Percentiles rank a stretch among this genome's conserved stretches.
Conservation (phyloP, 2,329 filamentous ascomycete genomes). For the Aureobasidium sp. region DNA sequence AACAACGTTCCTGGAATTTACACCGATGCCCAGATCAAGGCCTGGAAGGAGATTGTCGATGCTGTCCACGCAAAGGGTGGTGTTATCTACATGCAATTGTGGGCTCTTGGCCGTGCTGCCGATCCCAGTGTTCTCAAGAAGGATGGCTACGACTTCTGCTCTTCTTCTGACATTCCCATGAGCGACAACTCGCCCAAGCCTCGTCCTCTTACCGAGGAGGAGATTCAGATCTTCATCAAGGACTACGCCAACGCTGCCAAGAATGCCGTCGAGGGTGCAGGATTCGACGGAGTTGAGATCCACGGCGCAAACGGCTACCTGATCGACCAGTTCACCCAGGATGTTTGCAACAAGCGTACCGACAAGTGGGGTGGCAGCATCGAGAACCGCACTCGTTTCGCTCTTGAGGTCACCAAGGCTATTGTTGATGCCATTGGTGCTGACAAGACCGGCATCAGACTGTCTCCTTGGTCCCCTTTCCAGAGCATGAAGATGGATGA, state of each 20-base stretch:
- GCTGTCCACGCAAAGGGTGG: conserved; percentile 57
- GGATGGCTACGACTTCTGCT: conserved; percentile 26
- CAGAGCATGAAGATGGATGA: conserved; percentile 58
- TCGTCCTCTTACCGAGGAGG: conserved; percentile 31
- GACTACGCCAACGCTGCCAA: conserved; percentile 39
- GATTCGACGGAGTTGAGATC: conserved; percentile 44
- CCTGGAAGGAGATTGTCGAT: conserved; percentile 55
- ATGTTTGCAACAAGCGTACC: conserved; percentile 47
- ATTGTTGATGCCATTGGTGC: conserved; percentile 46
- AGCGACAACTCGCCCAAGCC: conserved; percentile 30
- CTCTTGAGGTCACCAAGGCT: conserved; percentile 47
- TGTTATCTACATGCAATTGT: conserved; percentile 57
- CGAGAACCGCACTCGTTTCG: conserved; percentile 45
- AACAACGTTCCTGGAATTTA: conserved; percentile 53
- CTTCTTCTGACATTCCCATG: conserved; percentile 27
- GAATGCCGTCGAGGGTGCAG: conserved; percentile 40
- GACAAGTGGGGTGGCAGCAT: conserved; percentile 43
- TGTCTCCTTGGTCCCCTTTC: conserved; percentile 55
- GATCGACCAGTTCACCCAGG: conserved; percentile 48
- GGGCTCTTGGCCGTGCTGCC: conserved; percentile 52
- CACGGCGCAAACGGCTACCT: not conserved
- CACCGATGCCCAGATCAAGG: conserved; percentile 48
- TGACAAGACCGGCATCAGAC: conserved; percentile 48
- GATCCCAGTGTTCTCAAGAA: conserved; percentile 30
- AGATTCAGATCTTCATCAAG: conserved; percentile 31